These are phyloP conservation scores for Fusarium guadeloupense DNA, from an alignment of 2,329 filamentous ascomycete species.

Conservation along the genomic window DNA sequence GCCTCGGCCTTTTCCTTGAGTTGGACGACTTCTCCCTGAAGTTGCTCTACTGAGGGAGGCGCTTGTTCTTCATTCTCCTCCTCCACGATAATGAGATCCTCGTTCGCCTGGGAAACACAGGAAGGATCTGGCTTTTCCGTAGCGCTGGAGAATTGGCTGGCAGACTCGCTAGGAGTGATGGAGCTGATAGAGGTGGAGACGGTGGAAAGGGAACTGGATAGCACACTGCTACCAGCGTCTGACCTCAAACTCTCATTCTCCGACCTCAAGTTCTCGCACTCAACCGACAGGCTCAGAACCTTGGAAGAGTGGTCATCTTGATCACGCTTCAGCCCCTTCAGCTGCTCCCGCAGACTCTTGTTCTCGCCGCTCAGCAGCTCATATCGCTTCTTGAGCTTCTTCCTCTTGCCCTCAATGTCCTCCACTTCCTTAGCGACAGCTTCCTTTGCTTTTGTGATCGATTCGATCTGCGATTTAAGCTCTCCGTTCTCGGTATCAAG, in stretches of 20 bases:
- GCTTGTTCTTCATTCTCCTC: background rate
- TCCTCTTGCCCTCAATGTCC: conserved; percentile 37
- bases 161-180: conserved; percentile 21
- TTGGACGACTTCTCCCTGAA: conserved; percentile 29
- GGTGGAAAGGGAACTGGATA: conserved; percentile 35
- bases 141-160: conserved; percentile 31
- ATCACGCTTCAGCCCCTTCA: conserved; percentile 31
- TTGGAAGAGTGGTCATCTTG: conserved; percentile 40
- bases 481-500: conserved; percentile 36
- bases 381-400: conserved; percentile 39
- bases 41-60: conserved; percentile 3
- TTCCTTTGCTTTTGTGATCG: conserved; percentile 39
- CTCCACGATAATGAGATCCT: conserved; percentile 3
- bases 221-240: conserved; percentile 36
- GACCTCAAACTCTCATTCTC: conserved; percentile 38
- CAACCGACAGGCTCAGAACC: conserved; percentile 37
- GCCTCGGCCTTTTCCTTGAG: conserved; percentile 33
- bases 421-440: conserved; percentile 31
- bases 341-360: conserved; percentile 29
- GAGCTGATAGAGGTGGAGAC: conserved; percentile 20
- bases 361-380: conserved; percentile 33
- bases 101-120: conserved; percentile 11
- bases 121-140: conserved; percentile 38
- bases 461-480: conserved; percentile 40
- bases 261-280: conserved; percentile 32